phyloP scores from a whole-genome alignment of 1,284 basidiomycete species.

The Heimioporus retisporus region DNA sequence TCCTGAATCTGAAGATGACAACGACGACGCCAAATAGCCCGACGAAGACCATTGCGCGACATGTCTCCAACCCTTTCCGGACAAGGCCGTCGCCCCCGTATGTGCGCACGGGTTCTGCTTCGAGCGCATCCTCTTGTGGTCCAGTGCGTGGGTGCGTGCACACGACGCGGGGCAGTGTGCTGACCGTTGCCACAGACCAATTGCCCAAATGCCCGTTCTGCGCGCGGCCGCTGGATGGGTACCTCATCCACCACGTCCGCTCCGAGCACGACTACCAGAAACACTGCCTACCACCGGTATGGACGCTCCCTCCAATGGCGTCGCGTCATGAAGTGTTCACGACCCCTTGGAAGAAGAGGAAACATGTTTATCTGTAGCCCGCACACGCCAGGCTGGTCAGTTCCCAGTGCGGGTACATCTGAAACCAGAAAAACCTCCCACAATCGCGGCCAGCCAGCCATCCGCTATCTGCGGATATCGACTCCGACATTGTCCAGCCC shows the following conservation, averaged over 20 bases:
- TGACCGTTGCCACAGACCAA: conserved; percentile 58
- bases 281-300: conserved; percentile 79
- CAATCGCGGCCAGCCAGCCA: conserved; percentile 50
- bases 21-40: conserved; percentile 10
- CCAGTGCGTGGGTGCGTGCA: conserved; percentile 61
- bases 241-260: conserved; percentile 85
- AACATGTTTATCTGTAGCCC: conserved; percentile 48
- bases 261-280: conserved; percentile 85
- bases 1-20: not conserved
- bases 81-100: conserved; percentile 80
- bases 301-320: conserved; percentile 58
- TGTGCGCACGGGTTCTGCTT: conserved; percentile 95
- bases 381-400: conserved; percentile 46
- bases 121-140: conserved; percentile 87
- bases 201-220: conserved; percentile 87
- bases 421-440: conserved; percentile 32
- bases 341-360: conserved; percentile 43
- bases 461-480: conserved; percentile 78
- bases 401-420: conserved; percentile 44
- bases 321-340: conserved; percentile 56
- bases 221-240: conserved; percentile 74
- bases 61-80: conserved; percentile 81
- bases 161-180: too few species aligned
- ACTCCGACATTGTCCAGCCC: conserved; percentile 76
- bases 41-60: conserved; percentile 66